Percentiles rank a stretch among this genome's conserved stretches.
Conservation (phyloP, 805 yeast genomes). For the Suhomyces tanzawaensis region DNA sequence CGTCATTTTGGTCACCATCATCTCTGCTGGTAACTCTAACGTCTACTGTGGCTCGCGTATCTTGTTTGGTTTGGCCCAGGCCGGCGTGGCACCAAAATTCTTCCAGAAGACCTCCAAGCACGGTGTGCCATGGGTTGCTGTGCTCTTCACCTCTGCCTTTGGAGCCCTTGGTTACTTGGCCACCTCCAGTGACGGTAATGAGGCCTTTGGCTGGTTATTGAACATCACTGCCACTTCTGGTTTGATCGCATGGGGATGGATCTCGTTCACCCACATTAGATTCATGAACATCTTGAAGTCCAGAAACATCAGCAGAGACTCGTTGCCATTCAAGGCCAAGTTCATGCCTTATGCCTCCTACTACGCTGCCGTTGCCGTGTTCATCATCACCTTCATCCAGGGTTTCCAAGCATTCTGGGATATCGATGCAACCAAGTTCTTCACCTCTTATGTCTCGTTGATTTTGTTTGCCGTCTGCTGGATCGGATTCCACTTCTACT, state of each 20-base stretch:
- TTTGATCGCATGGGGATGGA: constrained; percentile 68
- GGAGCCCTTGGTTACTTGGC: constrained; percentile 67
- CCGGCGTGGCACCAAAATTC: constrained; percentile 54
- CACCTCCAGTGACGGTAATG: constrained; percentile 47
- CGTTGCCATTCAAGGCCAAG: constrained; percentile 72
- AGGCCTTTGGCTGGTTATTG: constrained; percentile 69
- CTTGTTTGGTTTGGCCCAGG: constrained; percentile 61
- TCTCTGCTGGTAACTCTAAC: constrained; percentile 80
- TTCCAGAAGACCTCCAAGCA: constrained; percentile 47
- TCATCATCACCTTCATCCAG: constrained; percentile 63
- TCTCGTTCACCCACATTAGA: constrained; percentile 62
- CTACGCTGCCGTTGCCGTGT: constrained; percentile 55
- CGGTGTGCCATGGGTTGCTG: constrained; percentile 65
- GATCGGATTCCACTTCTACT: constrained; percentile 53
- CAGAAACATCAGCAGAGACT: constrained; percentile 65
- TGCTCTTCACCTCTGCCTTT: constrained; percentile 53
- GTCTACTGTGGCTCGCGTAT: constrained; percentile 71
- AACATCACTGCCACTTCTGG: constrained; percentile 80
- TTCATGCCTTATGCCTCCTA: constrained; percentile 67
- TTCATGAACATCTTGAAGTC: constrained; percentile 63
- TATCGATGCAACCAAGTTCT: constrained; percentile 55
- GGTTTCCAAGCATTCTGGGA: constrained; percentile 66
- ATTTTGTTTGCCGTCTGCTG: constrained; percentile 57
- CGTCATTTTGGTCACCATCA: constrained; percentile 60
- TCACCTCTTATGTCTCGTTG: constrained; percentile 70